Base-by-base conservation (phyloP, 192 early-diverging fungal genomes). In the Dispira parvispora region DNA sequence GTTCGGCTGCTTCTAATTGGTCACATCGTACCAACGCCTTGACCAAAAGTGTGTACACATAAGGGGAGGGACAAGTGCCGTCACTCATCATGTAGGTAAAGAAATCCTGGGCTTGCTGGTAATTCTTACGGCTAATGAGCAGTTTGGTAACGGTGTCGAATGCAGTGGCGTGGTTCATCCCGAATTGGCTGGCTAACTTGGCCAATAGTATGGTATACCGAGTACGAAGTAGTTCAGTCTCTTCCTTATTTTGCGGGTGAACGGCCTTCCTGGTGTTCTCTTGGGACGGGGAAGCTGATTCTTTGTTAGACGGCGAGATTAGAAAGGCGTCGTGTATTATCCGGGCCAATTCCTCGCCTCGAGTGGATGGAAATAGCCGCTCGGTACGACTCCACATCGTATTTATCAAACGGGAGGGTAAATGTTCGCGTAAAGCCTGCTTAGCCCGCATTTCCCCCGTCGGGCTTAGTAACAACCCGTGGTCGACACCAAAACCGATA, bases 71-170 rank as follows among this genome's bases (percentile, higher is more conserved):
- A 14, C 13, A 28, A 1, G 21, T 27, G 21, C 53, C 53, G 12
- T 55, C 25, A 2, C 8, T 21, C 12, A 26, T 9, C 53, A 55
- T 55, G 21, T 23, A 23, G 16, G 25, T 23, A 25, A 55, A 55
- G 25, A 55, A 55, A 13, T 12, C 20, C 18, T 55, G 23, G 53
- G 53, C 53, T 21, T 13, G 25, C 18, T 21, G 13, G 28, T 23
- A 55, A 25, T 55, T 28, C 13, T 25, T 21, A 3, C 18, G 18
- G 25, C 21, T 28, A 9, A 28, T 23, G 25, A 55, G 53, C 21
- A 55, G 4, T 28, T 55, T 55, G 25, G 9, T 55, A 28, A 55
- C 53, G 8, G 53, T 55, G 13, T 55, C 53, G 25, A 55, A 55
- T 21, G 53, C 53, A 21, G 3, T 3, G 20, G 12, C 25, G 21